Percentiles rank a stretch among this genome's conserved stretches.
Evolutionary conservation across 116 monocot genomes (phyloP).

Genomic region (Papilionanthe hybrid): DNA sequence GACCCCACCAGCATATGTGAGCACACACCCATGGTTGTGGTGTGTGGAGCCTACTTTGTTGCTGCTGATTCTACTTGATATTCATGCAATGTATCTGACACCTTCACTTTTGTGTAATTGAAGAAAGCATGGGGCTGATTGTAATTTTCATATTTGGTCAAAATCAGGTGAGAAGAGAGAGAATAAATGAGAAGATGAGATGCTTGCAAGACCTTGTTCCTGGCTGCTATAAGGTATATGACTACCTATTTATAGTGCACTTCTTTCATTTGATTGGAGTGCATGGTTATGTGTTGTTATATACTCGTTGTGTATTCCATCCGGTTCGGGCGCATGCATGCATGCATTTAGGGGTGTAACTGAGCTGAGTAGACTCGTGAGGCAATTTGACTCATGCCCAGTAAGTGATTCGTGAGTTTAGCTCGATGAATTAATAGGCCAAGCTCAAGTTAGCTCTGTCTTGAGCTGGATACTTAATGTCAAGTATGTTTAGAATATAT

Average conservation of each 20-base stretch:
- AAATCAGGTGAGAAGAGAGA: slow-evolving; percentile 56
- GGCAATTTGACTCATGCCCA: too few relatives aligned
- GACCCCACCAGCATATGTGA: not conserved
- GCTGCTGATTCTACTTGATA: slow-evolving; percentile 1
- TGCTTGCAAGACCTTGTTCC: slow-evolving; percentile 59
- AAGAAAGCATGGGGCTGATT: not conserved
- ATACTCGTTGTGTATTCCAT: too few relatives aligned
- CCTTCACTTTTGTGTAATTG: not conserved
- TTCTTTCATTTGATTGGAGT: not conserved
- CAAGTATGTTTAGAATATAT: too few relatives aligned
- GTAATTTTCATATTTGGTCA: not conserved
- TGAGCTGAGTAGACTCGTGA: too few relatives aligned
- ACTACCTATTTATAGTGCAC: not conserved
- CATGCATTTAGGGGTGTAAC: too few relatives aligned
- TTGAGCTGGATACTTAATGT: too few relatives aligned
- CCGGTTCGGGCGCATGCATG: too few relatives aligned
- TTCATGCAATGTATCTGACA: slow-evolving; percentile 17
- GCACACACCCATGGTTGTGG: not conserved
- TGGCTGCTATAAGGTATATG: slow-evolving; percentile 54
- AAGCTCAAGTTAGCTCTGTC: too few relatives aligned
- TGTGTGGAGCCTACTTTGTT: not conserved
- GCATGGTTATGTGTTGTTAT: not conserved
- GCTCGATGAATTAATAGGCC: too few relatives aligned
- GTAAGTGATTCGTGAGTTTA: too few relatives aligned
- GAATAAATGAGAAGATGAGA: slow-evolving; percentile 60